These are phyloP conservation scores for Blepharisma stoltei DNA, from an alignment of 73 alveolate species.

Conservation along the genomic window DNA sequence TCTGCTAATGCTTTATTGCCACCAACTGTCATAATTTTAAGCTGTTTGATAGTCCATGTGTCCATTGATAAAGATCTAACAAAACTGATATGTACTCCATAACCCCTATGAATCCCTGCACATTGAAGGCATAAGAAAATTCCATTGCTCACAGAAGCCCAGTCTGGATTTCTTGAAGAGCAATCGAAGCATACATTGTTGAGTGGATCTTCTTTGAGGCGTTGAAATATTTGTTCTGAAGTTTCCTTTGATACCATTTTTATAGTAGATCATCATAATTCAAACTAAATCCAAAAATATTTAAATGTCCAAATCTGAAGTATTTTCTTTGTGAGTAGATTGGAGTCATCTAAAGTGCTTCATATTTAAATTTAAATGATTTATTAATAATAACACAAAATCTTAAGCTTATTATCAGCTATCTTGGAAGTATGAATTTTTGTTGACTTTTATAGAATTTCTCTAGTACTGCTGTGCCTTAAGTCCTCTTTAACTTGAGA, in stretches of 20 bases:
- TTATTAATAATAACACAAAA: too few relatives aligned
- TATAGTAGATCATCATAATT: neutral
- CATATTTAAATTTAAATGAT: too few relatives aligned
- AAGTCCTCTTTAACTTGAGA: too few relatives aligned
- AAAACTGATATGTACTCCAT: constrained; percentile 73
- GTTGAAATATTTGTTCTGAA: constrained; percentile 11
- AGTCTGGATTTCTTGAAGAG: constrained; percentile 72
- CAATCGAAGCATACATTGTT: constrained; percentile 82
- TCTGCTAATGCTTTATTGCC: constrained; percentile 81
- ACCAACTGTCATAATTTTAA: constrained; percentile 83
- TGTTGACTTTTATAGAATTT: too few relatives aligned
- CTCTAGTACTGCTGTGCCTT: too few relatives aligned
- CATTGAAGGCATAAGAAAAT: constrained; percentile 85
- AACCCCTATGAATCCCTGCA: constrained; percentile 89
- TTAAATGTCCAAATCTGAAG: too few relatives aligned
- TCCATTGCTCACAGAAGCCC: constrained; percentile 91
- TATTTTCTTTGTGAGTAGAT: too few relatives aligned
- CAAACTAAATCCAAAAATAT: too few relatives aligned
- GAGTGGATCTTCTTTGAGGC: constrained; percentile 23
- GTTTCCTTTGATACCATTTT: constrained; percentile 16
- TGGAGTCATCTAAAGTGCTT: too few relatives aligned
- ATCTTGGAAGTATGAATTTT: too few relatives aligned
- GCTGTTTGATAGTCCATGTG: constrained; percentile 80
- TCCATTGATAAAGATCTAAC: constrained; percentile 86
- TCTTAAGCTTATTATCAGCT: too few relatives aligned